These are phyloP conservation scores for Trypanosoma brucei DNA, from an alignment of 208 protist species.

Conservation along the genomic window DNA sequence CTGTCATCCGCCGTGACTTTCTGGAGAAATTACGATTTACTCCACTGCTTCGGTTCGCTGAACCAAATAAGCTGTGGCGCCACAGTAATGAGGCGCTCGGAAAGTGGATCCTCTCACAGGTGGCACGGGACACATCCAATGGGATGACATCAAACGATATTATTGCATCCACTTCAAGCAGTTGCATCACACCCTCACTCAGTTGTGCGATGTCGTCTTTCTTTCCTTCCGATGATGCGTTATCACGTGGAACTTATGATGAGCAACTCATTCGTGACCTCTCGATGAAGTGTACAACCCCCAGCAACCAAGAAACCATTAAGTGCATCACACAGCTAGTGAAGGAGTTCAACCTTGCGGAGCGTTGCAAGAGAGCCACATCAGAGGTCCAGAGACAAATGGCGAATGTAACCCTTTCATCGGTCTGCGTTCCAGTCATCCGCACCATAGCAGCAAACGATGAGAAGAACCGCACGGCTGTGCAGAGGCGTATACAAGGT, in stretches of 20 bases:
- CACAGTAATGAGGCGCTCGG: slow-evolving; percentile 82
- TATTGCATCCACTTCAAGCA: not conserved
- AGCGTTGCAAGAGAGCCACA: slow-evolving; percentile 48
- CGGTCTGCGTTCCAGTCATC: slow-evolving; percentile 19
- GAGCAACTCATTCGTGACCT: slow-evolving; percentile 82
- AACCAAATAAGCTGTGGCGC: slow-evolving; percentile 80
- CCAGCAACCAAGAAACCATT: slow-evolving; percentile 29
- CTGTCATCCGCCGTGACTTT: slow-evolving; percentile 59
- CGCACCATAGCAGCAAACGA: slow-evolving; percentile 35
- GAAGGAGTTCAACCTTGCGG: slow-evolving; percentile 39
- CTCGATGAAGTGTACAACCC: slow-evolving; percentile 67
- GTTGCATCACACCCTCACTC: not conserved
- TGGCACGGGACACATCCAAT: slow-evolving; percentile 39
- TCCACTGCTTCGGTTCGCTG: slow-evolving; percentile 35
- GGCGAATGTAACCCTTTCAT: slow-evolving; percentile 21
- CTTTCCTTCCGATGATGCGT: slow-evolving; percentile 30
- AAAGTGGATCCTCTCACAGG: slow-evolving; percentile 86
- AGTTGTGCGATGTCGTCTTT: slow-evolving; percentile 14
- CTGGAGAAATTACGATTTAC: slow-evolving; percentile 40
- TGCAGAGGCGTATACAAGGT: slow-evolving; percentile 54
- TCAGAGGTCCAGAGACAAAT: slow-evolving; percentile 32
- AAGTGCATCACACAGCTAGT: slow-evolving; percentile 33
- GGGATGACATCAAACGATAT: not conserved
- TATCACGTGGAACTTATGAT: slow-evolving; percentile 43
- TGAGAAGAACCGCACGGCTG: slow-evolving; percentile 35